Evolutionary conservation across 352 stramenopile species (phyloP), one percentile per base, ranked within the genome.

Genomic region (Lagenidium sp.): DNA sequence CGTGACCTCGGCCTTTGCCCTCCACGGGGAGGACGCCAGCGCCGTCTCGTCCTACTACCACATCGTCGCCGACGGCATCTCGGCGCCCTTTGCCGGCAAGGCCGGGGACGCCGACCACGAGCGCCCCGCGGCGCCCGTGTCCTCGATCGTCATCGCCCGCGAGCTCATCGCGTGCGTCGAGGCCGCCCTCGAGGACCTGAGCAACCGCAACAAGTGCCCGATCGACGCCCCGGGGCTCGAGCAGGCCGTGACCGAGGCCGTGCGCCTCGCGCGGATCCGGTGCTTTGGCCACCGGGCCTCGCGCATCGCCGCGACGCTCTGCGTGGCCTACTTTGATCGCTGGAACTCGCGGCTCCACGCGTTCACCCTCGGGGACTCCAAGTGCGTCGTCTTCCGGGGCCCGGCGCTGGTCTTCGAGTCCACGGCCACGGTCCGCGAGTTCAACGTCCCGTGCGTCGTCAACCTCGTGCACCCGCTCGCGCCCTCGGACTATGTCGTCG

Each of bases 321-420:
- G 57, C 2, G 79, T 88, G 22, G 67, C 63, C 26, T 87, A 86
- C 50, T 85, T 91, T 44, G 77, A 88, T 34, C 57, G 68, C 7
- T 85, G 75, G 71, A 70, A 54, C 15, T 72, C 68, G 5, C 57
- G 45, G n/a, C 46, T 91, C 18, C 48, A 68, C 25, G 79, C 66
- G 15, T 91, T 91, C 28, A 68, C 73, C n/a, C 62, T 91, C 3
- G 79, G 79, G 21, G 79, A 91, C 53, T 85, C 64, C 54, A 91
- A 91, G 55, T 73, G 58, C 34, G 11, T 88, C 18, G 59, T 91
- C 15, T 60, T 91, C 2, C 53, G 79, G 25, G 37, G 62, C 1
- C 60, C 65, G 15, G 43, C 37, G 0, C 47, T 91, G 7, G 67
- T 83, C 1, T 88, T 81, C 41, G 75, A 91, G 48, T 82, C 73